Evolutionary conservation across 2,329 filamentous ascomycete genomes (phyloP).

Genomic region (Ophiostoma australiae): DNA sequence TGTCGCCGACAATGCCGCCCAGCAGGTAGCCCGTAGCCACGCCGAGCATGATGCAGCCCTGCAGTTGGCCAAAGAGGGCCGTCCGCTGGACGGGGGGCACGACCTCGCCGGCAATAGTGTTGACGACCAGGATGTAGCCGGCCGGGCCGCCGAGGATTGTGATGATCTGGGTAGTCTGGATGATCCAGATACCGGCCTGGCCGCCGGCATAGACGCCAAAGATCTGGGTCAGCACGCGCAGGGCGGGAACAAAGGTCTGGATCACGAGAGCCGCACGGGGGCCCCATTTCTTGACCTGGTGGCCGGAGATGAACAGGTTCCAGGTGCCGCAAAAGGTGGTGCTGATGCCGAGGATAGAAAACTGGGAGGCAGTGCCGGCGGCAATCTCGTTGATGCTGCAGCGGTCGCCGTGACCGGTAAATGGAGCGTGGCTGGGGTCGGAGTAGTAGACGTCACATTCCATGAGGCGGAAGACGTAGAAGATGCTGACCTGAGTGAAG

Average conservation of each 20-base stretch:
- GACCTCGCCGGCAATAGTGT: constrained; percentile 63
- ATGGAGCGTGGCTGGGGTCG: constrained; percentile 47
- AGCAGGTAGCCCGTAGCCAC: constrained; percentile 52
- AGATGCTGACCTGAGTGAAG: constrained; percentile 46
- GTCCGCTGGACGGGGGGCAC: constrained; percentile 57
- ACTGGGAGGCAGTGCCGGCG: constrained; percentile 57
- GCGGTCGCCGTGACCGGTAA: constrained; percentile 44
- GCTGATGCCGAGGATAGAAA: constrained; percentile 60
- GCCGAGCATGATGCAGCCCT: constrained; percentile 63
- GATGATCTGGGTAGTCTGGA: constrained; percentile 63
- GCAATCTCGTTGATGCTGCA: constrained; percentile 60
- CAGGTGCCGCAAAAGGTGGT: constrained; percentile 62
- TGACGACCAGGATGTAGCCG: constrained; percentile 54
- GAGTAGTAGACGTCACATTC: constrained; percentile 66
- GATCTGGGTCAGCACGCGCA: constrained; percentile 60
- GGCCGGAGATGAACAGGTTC: constrained; percentile 64
- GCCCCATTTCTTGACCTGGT: constrained; percentile 61
- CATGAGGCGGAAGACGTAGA: constrained; percentile 67
- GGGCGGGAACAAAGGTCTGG: constrained; percentile 60
- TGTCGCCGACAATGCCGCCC: constrained; percentile 61
- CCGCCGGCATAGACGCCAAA: constrained; percentile 59
- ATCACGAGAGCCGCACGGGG: constrained; percentile 57
- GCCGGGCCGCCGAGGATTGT: constrained; percentile 63
- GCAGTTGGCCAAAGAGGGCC: constrained; percentile 59
- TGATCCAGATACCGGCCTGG: constrained; percentile 59